Evolutionary conservation across 257 asterid genomes (phyloP).

Genomic region (Solanum commersonii): DNA sequence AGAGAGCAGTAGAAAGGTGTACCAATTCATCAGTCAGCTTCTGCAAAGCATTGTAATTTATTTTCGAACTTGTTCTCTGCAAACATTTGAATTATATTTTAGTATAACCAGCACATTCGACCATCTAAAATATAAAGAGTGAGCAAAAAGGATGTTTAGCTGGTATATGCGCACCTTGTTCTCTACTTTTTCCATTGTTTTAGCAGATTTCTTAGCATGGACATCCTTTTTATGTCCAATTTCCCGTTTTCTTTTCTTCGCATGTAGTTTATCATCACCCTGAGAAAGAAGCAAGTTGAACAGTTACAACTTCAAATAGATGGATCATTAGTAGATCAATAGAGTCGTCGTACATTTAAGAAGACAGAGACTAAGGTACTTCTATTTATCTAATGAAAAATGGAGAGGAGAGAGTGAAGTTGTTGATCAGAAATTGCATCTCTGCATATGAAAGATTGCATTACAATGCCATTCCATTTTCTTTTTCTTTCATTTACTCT

Average conservation of each 20-base stretch:
- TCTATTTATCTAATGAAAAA: neutral
- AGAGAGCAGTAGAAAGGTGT: neutral
- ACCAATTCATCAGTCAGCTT: constrained; percentile 31
- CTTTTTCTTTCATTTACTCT: neutral
- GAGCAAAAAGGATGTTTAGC: neutral
- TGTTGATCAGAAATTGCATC: neutral
- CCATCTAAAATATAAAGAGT: neutral
- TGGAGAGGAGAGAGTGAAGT: neutral
- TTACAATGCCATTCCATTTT: neutral
- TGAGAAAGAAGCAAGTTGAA: neutral
- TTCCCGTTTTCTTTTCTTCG: constrained; percentile 29
- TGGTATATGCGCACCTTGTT: constrained; percentile 9
- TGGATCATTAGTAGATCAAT: neutral
- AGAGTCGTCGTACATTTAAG: neutral
- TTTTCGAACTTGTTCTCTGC: constrained; percentile 39
- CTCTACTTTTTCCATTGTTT: constrained; percentile 19
- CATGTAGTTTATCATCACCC: constrained; percentile 19
- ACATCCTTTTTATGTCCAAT: constrained; percentile 18
- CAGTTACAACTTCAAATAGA: neutral
- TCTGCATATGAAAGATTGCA: neutral
- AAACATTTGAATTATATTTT: neutral
- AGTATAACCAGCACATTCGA: neutral
- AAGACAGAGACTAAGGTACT: neutral
- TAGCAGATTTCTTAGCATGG: constrained; percentile 22
- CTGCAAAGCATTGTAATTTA: constrained; percentile 40